These are phyloP conservation scores for Penicillium robsamsonii DNA, from an alignment of 495 filamentous ascomycete genomes.

Conservation along the genomic window DNA sequence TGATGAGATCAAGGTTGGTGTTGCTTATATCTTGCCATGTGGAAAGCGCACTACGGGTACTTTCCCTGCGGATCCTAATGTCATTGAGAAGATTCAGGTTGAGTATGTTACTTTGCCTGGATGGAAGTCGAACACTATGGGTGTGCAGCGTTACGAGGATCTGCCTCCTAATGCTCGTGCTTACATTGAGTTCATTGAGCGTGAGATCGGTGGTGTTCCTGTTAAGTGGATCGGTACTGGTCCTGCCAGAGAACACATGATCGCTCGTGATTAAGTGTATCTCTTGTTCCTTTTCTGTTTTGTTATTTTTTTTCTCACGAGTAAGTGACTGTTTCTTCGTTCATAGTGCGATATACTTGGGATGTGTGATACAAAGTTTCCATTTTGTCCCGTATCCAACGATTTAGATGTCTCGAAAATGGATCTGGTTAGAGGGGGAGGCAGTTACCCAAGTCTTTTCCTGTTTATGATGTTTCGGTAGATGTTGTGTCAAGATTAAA, in stretches of 20 bases:
- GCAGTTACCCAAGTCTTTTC: background rate
- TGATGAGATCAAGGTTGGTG: conserved; percentile 73
- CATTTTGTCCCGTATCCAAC: conserved; percentile 8
- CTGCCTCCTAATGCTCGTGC: conserved; percentile 71
- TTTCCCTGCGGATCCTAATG: conserved; percentile 70
- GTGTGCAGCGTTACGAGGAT: conserved; percentile 57
- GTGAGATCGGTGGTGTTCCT: conserved; percentile 63
- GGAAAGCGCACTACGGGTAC: conserved; percentile 52
- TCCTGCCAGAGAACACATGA: conserved; percentile 67
- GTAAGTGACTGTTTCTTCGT: conserved; percentile 10
- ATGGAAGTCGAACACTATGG: conserved; percentile 72
- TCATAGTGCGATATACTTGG: conserved; percentile 11
- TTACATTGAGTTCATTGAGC: conserved; percentile 78
- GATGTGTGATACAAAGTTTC: conserved; percentile 9
- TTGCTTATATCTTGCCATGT: conserved; percentile 61
- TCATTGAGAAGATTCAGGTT: conserved; percentile 55
- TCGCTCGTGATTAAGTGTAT: conserved; percentile 45
- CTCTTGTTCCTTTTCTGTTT: conserved; percentile 4
- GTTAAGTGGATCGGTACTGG: conserved; percentile 80
- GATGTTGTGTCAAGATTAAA: conserved; percentile 3
- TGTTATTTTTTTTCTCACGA: conserved; percentile 1
- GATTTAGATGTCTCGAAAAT: conserved; percentile 11
- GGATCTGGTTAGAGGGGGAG: conserved; percentile 8
- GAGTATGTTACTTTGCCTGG: conserved; percentile 74
- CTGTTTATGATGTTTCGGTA: background rate